Base-by-base conservation (phyloP, 2,329 filamentous ascomycete species). In the Phaeosphaeriaceae sp. region DNA sequence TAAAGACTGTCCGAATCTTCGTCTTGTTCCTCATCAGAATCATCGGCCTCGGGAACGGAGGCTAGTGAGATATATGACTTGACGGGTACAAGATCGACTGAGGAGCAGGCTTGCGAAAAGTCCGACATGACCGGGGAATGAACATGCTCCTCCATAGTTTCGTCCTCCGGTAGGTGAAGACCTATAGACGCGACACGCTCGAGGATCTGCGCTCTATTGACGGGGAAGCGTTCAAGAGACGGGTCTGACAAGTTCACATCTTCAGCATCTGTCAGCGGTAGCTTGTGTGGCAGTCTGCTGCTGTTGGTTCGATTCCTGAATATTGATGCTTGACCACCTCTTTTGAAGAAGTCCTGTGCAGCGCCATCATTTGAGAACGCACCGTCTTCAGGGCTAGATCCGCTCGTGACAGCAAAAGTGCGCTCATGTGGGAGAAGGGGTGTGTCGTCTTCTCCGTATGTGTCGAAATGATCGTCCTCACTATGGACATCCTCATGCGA, bases 21-120 rank as follows among this genome's bases (percentile, higher is more conserved):
- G 25, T 61, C 58, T 33, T 66, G 61, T 0, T 69, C 62, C 21
- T 71, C 67, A 41, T 71, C 63, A 11, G 60, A 65, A 41, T 63
- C 41, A 7, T 65, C 62, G 1, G 54, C 69, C 52, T 71, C 68
- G 0, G 60, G 66, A 11, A 73, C 71, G 47, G 72, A 67, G 1
- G 68, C 66, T n/a, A 76, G 52, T 3, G 71, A 74, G 2, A 60
- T 57, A 46, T 72, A 65, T 1, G 70, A 71, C 21, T 67, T 69
- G 21, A 70, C 67, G 0, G 67, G 67, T 3, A 31, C 58, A 5
- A 74, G 68, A 20, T 73, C 67, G n/a, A 67, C 66, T 1, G 73
- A 75, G 15, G 73, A 75, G 51, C 69, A 71, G 3, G 73, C 63
- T 53, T 73, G 71, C 2, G 73, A 74, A 3, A 66, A 27, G 5